Percentiles rank a stretch among this genome's conserved stretches.
Conservation (phyloP, 371 early-diverging fungal species). For the Coemansia sp. region DNA sequence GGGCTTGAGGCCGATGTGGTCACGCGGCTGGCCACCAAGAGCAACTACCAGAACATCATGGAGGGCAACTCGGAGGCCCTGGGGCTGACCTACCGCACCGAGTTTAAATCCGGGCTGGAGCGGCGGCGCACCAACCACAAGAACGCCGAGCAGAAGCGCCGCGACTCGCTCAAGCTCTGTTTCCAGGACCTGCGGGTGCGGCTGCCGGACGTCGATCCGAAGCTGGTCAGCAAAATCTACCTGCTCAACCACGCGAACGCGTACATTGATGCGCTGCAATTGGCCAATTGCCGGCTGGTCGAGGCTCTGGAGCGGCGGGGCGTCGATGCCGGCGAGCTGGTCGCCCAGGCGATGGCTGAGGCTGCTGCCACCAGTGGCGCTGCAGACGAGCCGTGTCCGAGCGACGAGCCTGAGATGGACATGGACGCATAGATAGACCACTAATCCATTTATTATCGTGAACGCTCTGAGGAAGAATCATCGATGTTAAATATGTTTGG, state of each 20-base stretch:
- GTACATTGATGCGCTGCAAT: slow-evolving; percentile 59
- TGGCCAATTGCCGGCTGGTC: slow-evolving; percentile 43
- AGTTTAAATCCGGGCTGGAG: slow-evolving; percentile 73
- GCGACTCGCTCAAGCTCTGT: slow-evolving; percentile 83
- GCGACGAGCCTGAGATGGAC: not conserved
- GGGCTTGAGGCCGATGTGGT: slow-evolving; percentile 45
- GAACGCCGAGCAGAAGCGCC: slow-evolving; percentile 91
- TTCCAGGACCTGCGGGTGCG: slow-evolving; percentile 79
- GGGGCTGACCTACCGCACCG: slow-evolving; percentile 69
- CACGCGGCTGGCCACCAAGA: slow-evolving; percentile 67
- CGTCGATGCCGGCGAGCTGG: slow-evolving; percentile 40
- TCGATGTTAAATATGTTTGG: not conserved
- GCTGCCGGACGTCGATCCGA: slow-evolving; percentile 68
- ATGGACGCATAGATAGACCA: not conserved
- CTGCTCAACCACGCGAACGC: slow-evolving; percentile 57
- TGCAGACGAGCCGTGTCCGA: not conserved
- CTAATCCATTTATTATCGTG: not conserved
- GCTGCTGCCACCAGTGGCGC: not conserved
- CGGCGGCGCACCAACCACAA: slow-evolving; percentile 80
- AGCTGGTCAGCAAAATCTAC: slow-evolving; percentile 64
- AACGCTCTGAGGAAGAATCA: too few species aligned
- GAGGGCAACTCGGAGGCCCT: slow-evolving; percentile 82
- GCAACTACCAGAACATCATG: slow-evolving; percentile 81
- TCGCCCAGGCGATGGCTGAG: slow-evolving; percentile 41
- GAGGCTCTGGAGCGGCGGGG: slow-evolving; percentile 51